These are phyloP conservation scores for Arabidopsis arenosa DNA, from an alignment of 345 rosid genomes.

Conservation along the genomic window DNA sequence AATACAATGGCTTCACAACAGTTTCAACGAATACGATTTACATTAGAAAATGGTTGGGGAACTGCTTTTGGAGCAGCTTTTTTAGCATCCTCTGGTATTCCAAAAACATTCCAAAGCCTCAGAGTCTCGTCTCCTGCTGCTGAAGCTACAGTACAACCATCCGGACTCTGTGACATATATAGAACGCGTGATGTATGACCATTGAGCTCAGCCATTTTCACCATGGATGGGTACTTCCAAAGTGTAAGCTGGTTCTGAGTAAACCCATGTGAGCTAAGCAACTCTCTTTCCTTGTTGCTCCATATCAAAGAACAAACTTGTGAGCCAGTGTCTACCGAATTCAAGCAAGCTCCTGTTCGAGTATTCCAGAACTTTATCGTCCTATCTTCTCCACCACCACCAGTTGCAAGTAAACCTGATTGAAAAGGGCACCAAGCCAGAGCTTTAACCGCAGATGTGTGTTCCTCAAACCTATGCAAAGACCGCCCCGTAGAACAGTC, in stretches of 20 bases:
- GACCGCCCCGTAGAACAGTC: constrained; percentile 32
- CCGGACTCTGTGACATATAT: background rate
- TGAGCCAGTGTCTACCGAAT: no score
- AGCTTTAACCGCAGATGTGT: constrained; percentile 51
- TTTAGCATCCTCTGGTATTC: background rate
- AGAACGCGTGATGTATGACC: constrained; percentile 10
- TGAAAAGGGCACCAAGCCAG: constrained; percentile 48
- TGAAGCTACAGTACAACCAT: constrained; percentile 21
- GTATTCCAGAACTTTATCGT: constrained; percentile 24
- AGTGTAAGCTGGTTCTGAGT: no score
- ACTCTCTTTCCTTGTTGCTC: no score
- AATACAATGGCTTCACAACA: no score
- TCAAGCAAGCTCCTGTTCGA: constrained; percentile 2
- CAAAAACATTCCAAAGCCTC: constrained; percentile 31
- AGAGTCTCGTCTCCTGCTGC: constrained; percentile 17
- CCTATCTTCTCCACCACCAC: constrained; percentile 26
- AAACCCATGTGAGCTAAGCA: no score
- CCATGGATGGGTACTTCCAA: no score
- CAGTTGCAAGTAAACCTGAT: constrained; percentile 19
- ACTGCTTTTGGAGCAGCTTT: background rate
- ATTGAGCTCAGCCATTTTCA: no score
- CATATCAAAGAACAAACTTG: no score
- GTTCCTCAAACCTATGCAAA: constrained; percentile 42
- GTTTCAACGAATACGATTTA: constrained; percentile 21
- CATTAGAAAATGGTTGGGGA: constrained; percentile 1